phyloP scores from a whole-genome alignment of 2,329 filamentous ascomycete species.

The Madurella fahalii region DNA sequence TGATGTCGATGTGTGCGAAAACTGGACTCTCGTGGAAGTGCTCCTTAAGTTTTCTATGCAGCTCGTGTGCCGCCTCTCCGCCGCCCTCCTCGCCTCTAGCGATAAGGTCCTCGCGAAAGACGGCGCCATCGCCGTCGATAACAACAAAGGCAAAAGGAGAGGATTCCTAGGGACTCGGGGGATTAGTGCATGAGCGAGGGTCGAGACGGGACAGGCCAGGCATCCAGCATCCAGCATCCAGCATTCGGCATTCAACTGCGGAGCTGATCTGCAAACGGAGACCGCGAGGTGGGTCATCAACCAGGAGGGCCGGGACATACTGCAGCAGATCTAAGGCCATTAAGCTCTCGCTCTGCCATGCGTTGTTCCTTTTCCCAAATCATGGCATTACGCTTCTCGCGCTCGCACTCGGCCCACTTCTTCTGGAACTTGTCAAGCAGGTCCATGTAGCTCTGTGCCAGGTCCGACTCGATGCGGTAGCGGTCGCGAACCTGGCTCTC shows the following conservation, averaged over 20 bases:
- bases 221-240: no score
- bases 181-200: background rate
- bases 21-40: slow-evolving; percentile 26
- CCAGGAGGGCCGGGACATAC: slow-evolving; percentile 9
- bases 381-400: slow-evolving; percentile 21
- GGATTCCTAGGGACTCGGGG: slow-evolving; percentile 27
- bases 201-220: background rate
- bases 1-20: slow-evolving; percentile 28
- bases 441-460: slow-evolving; percentile 14
- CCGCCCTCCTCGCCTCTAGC: slow-evolving; percentile 32
- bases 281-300: no score
- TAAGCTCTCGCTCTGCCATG: slow-evolving; percentile 19
- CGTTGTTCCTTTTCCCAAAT: slow-evolving; percentile 23
- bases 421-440: slow-evolving; percentile 14
- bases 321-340: slow-evolving; percentile 14
- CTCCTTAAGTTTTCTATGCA: slow-evolving; percentile 19
- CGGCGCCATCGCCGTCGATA: slow-evolving; percentile 35
- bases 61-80: slow-evolving; percentile 29
- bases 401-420: slow-evolving; percentile 18
- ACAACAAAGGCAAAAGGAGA: slow-evolving; percentile 33
- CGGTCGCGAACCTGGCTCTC: slow-evolving; percentile 1
- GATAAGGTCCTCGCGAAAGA: slow-evolving; percentile 33
- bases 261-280: background rate
- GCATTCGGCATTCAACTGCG: background rate
- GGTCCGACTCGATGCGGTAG: background rate